These are phyloP conservation scores for Sedum album DNA, from an alignment of 164 flowering plant species.

Conservation along the genomic window DNA sequence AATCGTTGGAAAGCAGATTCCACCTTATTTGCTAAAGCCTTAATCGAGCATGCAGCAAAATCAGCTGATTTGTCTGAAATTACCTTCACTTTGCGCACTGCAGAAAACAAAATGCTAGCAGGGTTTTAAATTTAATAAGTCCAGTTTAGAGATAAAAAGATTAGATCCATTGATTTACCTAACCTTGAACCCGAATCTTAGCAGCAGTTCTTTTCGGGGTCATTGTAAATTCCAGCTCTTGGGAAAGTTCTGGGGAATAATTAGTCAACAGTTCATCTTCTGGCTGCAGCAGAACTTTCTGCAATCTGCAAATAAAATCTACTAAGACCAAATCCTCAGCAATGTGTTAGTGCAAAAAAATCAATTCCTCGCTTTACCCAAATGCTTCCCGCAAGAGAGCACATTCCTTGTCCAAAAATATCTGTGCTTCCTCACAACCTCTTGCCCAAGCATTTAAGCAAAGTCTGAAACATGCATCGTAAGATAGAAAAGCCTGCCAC, in stretches of 20 bases:
- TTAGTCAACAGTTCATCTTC: slow-evolving; percentile 65
- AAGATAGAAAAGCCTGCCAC: slow-evolving; percentile 65
- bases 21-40: slow-evolving; percentile 25
- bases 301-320: slow-evolving; percentile 30
- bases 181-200: slow-evolving; percentile 77
- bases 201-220: slow-evolving; percentile 57
- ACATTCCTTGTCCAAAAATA: slow-evolving; percentile 70
- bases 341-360: neutral
- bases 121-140: neutral
- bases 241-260: slow-evolving; percentile 39
- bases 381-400: slow-evolving; percentile 49
- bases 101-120: slow-evolving; percentile 2
- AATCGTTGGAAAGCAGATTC: slow-evolving; percentile 26
- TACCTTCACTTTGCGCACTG: slow-evolving; percentile 73
- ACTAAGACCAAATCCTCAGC: neutral
- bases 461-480: slow-evolving; percentile 79
- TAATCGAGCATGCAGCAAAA: too few relatives aligned
- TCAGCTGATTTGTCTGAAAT: slow-evolving; percentile 49
- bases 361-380: slow-evolving; percentile 35
- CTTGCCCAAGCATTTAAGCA: slow-evolving; percentile 73
- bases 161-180: neutral
- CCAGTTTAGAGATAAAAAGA: too few relatives aligned
- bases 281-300: slow-evolving; percentile 49
- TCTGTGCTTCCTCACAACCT: slow-evolving; percentile 55
- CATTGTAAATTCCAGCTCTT: slow-evolving; percentile 37